Evolutionary conservation across 352 stramenopile genomes (phyloP).

Genomic region (Pseudoperonospora humuli): DNA sequence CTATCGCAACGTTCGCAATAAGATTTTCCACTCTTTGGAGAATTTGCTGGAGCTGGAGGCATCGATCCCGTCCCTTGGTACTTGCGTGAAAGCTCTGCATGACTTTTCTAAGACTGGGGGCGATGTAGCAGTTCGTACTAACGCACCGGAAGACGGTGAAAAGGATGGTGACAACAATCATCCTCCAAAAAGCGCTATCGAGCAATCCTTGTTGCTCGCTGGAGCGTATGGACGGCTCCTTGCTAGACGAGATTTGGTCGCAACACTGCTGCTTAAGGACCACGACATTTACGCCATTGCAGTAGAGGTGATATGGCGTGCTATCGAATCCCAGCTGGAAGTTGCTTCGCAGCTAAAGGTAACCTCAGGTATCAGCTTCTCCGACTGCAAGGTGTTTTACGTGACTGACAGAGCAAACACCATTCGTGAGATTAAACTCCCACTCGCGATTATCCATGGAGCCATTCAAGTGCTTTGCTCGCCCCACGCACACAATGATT

Average conservation of each 20-base stretch:
- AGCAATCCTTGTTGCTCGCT: slow-evolving; percentile 54
- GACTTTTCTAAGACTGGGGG: slow-evolving; percentile 45
- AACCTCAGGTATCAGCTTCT: slow-evolving; percentile 44
- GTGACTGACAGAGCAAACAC: slow-evolving; percentile 49
- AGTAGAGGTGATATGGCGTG: slow-evolving; percentile 62
- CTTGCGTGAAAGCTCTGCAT: slow-evolving; percentile 61
- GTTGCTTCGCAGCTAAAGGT: slow-evolving; percentile 47
- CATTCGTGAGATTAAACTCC: slow-evolving; percentile 74
- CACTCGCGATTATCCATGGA: slow-evolving; percentile 57
- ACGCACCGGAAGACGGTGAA: slow-evolving; percentile 8
- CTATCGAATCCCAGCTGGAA: slow-evolving; percentile 56
- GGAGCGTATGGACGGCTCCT: slow-evolving; percentile 63
- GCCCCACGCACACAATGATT: slow-evolving; percentile 28
- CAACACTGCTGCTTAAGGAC: slow-evolving; percentile 53
- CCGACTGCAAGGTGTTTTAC: slow-evolving; percentile 79
- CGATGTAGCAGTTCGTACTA: slow-evolving; percentile 3
- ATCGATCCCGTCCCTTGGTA: slow-evolving; percentile 51
- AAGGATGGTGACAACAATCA: slow-evolving; percentile 11
- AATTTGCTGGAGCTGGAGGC: slow-evolving; percentile 65
- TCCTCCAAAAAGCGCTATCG: slow-evolving; percentile 30
- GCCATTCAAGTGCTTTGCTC: slow-evolving; percentile 62
- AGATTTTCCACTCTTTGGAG: slow-evolving; percentile 59
- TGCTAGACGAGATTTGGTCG: slow-evolving; percentile 53
- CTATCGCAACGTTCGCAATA: slow-evolving; percentile 45
- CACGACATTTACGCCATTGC: slow-evolving; percentile 48